Evolutionary conservation across 2,329 filamentous ascomycete species (phyloP), one percentile per base, ranked within the genome.

Genomic region (Exophiala spinifera): DNA sequence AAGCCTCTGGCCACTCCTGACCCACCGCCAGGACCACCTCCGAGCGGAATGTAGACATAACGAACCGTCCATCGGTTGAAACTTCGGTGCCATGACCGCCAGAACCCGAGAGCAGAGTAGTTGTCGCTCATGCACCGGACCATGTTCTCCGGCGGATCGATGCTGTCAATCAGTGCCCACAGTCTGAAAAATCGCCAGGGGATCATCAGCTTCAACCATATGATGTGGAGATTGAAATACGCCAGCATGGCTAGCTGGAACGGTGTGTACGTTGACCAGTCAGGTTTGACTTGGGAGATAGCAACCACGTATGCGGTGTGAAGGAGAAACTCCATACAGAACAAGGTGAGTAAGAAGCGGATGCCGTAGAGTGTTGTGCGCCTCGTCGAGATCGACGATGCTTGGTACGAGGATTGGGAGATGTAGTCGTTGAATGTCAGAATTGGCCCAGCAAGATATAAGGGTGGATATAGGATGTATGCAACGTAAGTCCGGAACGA

Each of bases 131-230:
- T 90, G 72, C 95, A 99, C 63, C 94, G 88, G 51, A 96, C 83
- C 90, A 99, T 96, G 74, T 99, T 99, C 74, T 99, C 94, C 0
- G 94, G 92, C 0, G 94, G 90, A 67, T 99, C 94, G 63, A 99
- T 84, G 57, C 89, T 89, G 69, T 99, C 94, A 14, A 91, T 69
- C 3, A 99, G 80, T 0, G 89, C 80, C 94, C 94, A 99, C n/a
- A 99, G 83, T 3, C 95, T 88, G 81, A 97, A 97, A 70, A 97
- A 87, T n/a, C 94, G 88, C 91, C 92, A 99, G 1, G 94, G 94
- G 6, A 99, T 83, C 3, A 99, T 84, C 1, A 99, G 84, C 70
- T 99, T 99, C 44, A 99, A 80, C 95, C 95, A 99, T 70, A 99
- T 95, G 68, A 96, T 84, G 74, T 96, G 89, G 11, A 99, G 84